phyloP scores from a whole-genome alignment of 805 yeast species.

The Candida lessepsii region DNA sequence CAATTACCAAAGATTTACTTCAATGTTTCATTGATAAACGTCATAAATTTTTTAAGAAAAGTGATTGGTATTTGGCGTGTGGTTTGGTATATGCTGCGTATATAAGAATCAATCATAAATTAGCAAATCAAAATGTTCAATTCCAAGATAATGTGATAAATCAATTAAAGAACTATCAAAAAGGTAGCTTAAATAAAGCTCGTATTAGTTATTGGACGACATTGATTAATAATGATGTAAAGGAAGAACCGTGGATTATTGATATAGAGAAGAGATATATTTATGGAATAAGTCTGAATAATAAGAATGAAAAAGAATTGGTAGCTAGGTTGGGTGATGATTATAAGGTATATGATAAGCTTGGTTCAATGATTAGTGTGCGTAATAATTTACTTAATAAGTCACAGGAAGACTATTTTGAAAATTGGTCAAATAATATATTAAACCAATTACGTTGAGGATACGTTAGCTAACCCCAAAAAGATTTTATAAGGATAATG shows the following conservation, averaged over 20 bases:
- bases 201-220: constrained; percentile 55
- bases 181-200: constrained; percentile 49
- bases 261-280: constrained; percentile 49
- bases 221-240: constrained; percentile 52
- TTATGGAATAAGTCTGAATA: constrained; percentile 20
- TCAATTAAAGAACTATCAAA: constrained; percentile 51
- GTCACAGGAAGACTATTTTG: constrained; percentile 30
- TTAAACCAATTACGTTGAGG: neutral
- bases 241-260: constrained; percentile 61
- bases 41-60: constrained; percentile 49
- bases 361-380: constrained; percentile 38
- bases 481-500: too few species aligned
- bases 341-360: constrained; percentile 26
- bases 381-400: constrained; percentile 28
- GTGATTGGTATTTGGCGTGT: constrained; percentile 69
- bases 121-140: constrained; percentile 47
- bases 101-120: constrained; percentile 49
- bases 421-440: constrained; percentile 17
- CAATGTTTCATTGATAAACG: constrained; percentile 50
- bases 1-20: constrained; percentile 48
- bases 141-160: constrained; percentile 47
- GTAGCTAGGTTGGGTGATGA: constrained; percentile 32
- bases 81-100: constrained; percentile 64
- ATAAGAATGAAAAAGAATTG: constrained; percentile 23
- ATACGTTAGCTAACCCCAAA: too few species aligned